A percentile compares a stretch with the other conserved stretches of the same genome.
Conservation (phyloP, 208 protist genomes). For the Trypanosoma rangeli region DNA sequence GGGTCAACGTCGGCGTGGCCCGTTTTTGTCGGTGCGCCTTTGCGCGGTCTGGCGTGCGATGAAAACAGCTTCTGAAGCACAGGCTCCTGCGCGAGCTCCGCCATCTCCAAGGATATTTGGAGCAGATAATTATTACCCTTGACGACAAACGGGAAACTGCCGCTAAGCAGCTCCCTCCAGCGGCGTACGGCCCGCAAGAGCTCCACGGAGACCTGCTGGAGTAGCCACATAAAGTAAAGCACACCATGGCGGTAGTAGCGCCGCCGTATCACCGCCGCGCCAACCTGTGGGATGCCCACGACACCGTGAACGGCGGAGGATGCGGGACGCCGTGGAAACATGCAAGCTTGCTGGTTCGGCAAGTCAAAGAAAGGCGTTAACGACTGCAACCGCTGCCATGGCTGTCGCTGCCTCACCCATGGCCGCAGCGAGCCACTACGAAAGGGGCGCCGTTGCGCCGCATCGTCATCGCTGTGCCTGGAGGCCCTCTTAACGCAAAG, state of each 20-base stretch:
- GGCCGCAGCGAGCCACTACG: neutral
- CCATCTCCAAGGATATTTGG: constrained; percentile 36
- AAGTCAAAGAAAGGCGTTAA: too few relatives aligned
- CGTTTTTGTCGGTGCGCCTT: neutral
- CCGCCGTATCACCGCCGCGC: neutral
- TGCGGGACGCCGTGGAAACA: neutral
- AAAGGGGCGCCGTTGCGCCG: neutral
- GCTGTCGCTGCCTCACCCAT: neutral
- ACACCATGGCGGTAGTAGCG: constrained; percentile 38
- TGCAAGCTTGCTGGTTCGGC: neutral
- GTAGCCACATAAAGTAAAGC: constrained; percentile 35
- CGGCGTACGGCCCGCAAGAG: constrained; percentile 34
- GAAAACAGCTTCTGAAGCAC: constrained; percentile 18
- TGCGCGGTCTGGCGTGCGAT: neutral
- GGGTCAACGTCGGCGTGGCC: neutral
- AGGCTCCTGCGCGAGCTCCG: constrained; percentile 24
- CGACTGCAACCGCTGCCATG: too few relatives aligned
- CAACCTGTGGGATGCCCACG: neutral
- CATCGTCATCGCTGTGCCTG: neutral
- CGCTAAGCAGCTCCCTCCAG: constrained; percentile 28
- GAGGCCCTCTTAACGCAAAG: neutral
- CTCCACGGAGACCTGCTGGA: constrained; percentile 39
- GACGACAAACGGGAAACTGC: constrained; percentile 37
- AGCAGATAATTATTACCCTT: constrained; percentile 47
- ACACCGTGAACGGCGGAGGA: neutral